Evolutionary conservation across 2,329 filamentous ascomycete genomes (phyloP), one percentile per base, ranked within the genome.

Genomic region (Trichoderma sp.): DNA sequence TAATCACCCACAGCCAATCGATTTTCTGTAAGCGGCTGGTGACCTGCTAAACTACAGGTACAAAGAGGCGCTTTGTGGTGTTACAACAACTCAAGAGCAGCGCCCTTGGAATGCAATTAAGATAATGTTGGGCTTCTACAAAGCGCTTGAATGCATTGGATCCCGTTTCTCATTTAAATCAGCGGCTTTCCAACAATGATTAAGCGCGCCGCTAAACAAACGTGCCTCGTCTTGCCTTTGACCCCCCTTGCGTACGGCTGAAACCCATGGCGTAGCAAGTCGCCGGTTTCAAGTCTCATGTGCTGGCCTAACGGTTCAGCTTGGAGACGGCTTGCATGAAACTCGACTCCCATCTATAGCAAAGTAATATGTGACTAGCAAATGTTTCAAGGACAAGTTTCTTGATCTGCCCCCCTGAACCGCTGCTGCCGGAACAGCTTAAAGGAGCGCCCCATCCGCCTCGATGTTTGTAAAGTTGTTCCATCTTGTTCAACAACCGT

Each of bases 351-450:
- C 34, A 17, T 43, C 17, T 57, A 5, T 6, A 23, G n/a, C 8
- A 67, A 39, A 30, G 23, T 17, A 32, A 58, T 8, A 3, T 8
- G 23, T 5, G 6, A 43, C 36, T 15, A 26, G 55, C 23, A 23
- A 13, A 43, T 68, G 65, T 68, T 68, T 68, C 65, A 59, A 53
- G 57, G 9, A n/a, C 17, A 26, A n/a, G 39, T 53, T 26, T 61
- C n/a, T 28, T 15, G 15, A 34, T 50, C 66, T 43, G 15, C 55
- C 43, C 36, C 36, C 66, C 57, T 69, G 57, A 17, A 34, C 39
- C 23, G 65, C 53, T 26, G 55, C 50, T n/a, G 39, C 12, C 30
- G 20, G 55, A 53, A 53, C 28, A 50, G 12, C 36, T 59, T 62
- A 69, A 62, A 62, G n/a, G 36, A 43, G 66, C 13, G 57, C 30